A percentile compares a stretch with the other conserved stretches of the same genome.
phyloP scores from a whole-genome alignment of 306 rosid genomes.

The Gastrolobium villosum region DNA sequence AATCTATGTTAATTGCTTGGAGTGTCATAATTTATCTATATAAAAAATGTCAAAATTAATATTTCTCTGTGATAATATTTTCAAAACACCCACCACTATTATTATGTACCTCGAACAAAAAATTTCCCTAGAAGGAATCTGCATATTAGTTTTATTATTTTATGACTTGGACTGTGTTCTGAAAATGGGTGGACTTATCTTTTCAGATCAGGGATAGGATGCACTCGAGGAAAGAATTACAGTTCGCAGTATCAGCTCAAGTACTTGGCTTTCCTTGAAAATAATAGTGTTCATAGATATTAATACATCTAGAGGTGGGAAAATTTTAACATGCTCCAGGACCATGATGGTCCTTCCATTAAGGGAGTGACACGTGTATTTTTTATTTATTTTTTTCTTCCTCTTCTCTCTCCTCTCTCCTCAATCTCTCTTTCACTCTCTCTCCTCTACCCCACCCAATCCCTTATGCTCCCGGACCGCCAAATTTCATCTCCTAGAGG shows the following conservation, averaged over 20 bases:
- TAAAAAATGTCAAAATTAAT: slow-evolving; percentile 10
- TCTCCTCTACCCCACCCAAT: too few species aligned
- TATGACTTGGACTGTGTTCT: background rate
- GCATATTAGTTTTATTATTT: background rate
- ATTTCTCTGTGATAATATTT: slow-evolving; percentile 1
- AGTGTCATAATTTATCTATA: slow-evolving; percentile 36
- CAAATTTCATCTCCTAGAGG: too few species aligned
- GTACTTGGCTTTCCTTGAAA: background rate
- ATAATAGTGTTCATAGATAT: background rate
- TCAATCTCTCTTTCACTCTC: too few species aligned
- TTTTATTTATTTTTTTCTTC: too few species aligned
- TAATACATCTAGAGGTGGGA: slow-evolving; percentile 5
- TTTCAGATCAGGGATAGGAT: background rate
- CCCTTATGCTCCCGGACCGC: too few species aligned
- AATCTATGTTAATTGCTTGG: slow-evolving; percentile 18
- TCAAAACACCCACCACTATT: slow-evolving; percentile 10
- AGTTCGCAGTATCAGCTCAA: too few species aligned
- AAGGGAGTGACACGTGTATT: too few species aligned
- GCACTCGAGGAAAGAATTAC: background rate
- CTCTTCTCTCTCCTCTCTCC: too few species aligned
- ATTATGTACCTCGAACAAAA: background rate
- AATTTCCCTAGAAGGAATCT: slow-evolving; percentile 17
- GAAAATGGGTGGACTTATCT: background rate
- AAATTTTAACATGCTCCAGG: too few species aligned
- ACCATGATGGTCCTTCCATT: too few species aligned